Conservation (phyloP, 345 rosid genomes). For the Citrus mangshanensis region DNA sequence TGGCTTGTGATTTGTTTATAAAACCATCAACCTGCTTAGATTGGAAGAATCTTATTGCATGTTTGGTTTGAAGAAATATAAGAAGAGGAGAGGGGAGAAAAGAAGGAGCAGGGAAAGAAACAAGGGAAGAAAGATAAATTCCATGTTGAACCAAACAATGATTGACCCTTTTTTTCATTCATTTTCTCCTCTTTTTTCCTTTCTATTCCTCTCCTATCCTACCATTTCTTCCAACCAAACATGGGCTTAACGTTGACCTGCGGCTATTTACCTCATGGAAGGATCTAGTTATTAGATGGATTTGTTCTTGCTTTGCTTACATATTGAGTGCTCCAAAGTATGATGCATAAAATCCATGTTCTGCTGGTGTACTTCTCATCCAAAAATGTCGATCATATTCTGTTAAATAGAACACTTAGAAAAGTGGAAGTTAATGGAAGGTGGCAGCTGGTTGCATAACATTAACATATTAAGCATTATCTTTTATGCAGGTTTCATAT, state of each 20-base stretch:
- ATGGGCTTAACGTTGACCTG: background rate
- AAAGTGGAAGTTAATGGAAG: background rate
- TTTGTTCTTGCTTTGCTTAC: background rate
- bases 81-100: too few species aligned
- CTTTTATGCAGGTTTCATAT: constrained; percentile 64
- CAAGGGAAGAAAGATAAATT: too few species aligned
- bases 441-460: background rate
- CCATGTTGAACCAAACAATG: too few species aligned
- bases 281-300: background rate
- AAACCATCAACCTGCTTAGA: background rate
- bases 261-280: background rate
- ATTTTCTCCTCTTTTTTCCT: too few species aligned
- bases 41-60: background rate
- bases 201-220: too few species aligned
- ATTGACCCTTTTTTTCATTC: too few species aligned
- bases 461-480: background rate
- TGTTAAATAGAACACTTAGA: background rate
- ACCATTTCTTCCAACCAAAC: too few species aligned
- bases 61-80: too few species aligned
- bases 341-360: background rate
- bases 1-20: background rate
- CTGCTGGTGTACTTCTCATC: background rate
- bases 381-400: background rate
- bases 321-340: background rate
- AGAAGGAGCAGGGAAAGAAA: too few species aligned